Conservation (phyloP, 352 stramenopile genomes). For the Phytophthora constricta region DNA sequence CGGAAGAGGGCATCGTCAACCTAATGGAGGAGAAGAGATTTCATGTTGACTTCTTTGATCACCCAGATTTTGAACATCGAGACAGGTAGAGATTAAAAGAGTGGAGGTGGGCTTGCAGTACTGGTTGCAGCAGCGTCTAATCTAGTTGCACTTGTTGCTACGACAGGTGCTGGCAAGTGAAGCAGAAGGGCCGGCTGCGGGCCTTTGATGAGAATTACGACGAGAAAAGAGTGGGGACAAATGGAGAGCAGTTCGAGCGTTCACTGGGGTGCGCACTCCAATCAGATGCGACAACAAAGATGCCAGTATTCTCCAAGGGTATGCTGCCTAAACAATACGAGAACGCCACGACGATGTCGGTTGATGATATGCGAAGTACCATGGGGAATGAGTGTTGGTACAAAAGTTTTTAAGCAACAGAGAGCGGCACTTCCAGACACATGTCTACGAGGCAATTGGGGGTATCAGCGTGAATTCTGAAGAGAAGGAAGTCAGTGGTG, state of each 20-base stretch:
- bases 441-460: constrained; percentile 33
- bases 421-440: constrained; percentile 37
- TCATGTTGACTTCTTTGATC: constrained; percentile 63
- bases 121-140: too few species aligned
- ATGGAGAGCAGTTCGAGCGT: constrained; percentile 46
- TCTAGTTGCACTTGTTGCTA: neutral
- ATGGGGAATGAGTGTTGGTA: constrained; percentile 58
- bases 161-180: neutral
- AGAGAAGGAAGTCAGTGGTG: constrained; percentile 15
- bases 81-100: constrained; percentile 9
- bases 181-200: neutral
- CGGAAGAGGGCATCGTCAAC: constrained; percentile 31
- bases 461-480: neutral
- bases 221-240: constrained; percentile 36
- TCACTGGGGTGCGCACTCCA: constrained; percentile 45
- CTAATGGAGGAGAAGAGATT: constrained; percentile 40
- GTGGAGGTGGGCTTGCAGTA: too few species aligned
- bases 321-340: constrained; percentile 52
- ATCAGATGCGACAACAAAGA: constrained; percentile 51
- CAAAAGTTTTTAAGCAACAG: constrained; percentile 51
- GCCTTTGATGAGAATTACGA: constrained; percentile 39
- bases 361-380: constrained; percentile 37
- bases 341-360: constrained; percentile 27
- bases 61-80: constrained; percentile 34
- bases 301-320: constrained; percentile 57